Base-by-base conservation (phyloP, 2,329 filamentous ascomycete genomes). In the Didymella arachidicola region DNA sequence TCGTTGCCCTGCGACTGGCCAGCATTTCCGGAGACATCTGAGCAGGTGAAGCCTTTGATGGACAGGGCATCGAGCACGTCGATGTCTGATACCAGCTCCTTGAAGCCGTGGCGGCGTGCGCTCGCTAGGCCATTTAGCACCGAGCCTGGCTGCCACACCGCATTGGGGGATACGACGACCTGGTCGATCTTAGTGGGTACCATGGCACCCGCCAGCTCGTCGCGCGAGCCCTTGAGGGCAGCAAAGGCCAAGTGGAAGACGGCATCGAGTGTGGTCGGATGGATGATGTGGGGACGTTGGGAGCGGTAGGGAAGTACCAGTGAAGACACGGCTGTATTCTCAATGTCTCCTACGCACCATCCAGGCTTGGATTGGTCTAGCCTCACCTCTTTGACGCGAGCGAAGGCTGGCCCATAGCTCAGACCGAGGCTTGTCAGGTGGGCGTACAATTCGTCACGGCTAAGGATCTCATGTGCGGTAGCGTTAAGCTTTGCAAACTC, bases 171-270 rank as follows among this genome's bases (percentile, higher is more conserved):
- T 3, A 47, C 19, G 10, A 22, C 18, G n/a, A 47, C 18, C 14
- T 32, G 16, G 1, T 34, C 44, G 11, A 47, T 47, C 27, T 19
- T 22, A 10, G 27, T 47, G 16, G 44, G 44, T 10, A 47, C 27
- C 27, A 47, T 34, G 14, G 44, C 27, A 16, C 25, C 26, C 16
- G 2, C 6, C 42, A 30, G 11, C 25, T 45, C 42, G 2, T 45
- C 25, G 26, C 16, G 1, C 25, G 25, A 16, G 25, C 46, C 46
- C 14, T 50, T 50, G 32, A 39, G 7, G 16, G 38, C 32, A 11
- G 32, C 47, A 41, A 50, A 39, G 16, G 32, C 32, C 16, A 34
- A 16, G n/a, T 50, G 47, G 34, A 50, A 42, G 29, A 50, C 25
- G 22, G 47, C 32, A 50, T 50, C 47, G 22, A 50, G 38, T 2